Evolutionary conservation across 164 flowering plant genomes (phyloP).

Genomic region (Tinospora cordifolia): DNA sequence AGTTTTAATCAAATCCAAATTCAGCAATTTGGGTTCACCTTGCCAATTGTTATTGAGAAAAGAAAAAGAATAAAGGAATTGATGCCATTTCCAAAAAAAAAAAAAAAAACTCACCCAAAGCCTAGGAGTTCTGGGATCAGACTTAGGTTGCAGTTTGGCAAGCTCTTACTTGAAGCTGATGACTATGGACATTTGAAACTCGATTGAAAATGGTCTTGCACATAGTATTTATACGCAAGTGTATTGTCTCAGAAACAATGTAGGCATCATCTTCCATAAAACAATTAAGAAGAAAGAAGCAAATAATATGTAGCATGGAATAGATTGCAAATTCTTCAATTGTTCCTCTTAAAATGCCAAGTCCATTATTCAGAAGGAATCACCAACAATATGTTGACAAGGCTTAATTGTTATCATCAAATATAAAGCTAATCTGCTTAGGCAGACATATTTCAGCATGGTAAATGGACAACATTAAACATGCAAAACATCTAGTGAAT

Average conservation of each 20-base stretch:
- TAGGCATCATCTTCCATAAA: background rate
- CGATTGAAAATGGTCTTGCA: slow-evolving; percentile 77
- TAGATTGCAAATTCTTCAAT: background rate
- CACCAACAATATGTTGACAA: too few relatives aligned
- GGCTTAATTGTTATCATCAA: too few relatives aligned
- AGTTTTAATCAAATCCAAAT: background rate
- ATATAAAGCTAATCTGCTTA: too few relatives aligned
- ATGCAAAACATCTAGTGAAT: too few relatives aligned
- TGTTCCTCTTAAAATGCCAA: too few relatives aligned
- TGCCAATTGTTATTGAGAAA: background rate
- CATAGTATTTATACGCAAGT: background rate
- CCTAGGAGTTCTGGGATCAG: slow-evolving; percentile 68
- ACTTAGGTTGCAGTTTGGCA: slow-evolving; percentile 48
- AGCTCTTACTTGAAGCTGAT: slow-evolving; percentile 68
- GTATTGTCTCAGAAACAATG: background rate
- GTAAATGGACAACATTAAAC: too few relatives aligned
- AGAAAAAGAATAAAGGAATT: background rate
- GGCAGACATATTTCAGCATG: too few relatives aligned
- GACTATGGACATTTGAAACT: slow-evolving; percentile 63
- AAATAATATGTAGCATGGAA: background rate
- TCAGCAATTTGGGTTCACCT: too few relatives aligned
- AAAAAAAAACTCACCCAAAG: slow-evolving; percentile 54
- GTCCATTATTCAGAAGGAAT: too few relatives aligned
- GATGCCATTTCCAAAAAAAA: background rate
- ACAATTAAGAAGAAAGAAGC: background rate